These are phyloP conservation scores for Boletales sp. DNA, from an alignment of 768 basidiomycete species.

Conservation along the genomic window DNA sequence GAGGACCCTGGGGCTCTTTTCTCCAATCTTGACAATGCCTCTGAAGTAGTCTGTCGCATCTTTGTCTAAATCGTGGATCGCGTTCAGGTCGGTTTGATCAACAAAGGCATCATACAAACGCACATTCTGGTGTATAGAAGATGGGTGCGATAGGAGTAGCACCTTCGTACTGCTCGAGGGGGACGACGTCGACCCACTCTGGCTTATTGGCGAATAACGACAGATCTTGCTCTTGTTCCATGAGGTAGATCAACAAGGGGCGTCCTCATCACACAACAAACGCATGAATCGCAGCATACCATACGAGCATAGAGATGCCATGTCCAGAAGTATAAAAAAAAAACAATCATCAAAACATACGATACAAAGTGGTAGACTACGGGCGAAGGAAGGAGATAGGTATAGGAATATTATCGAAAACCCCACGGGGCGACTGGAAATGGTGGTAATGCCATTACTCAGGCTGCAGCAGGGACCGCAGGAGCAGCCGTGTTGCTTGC, in stretches of 20 bases:
- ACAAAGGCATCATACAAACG: conserved; percentile 29
- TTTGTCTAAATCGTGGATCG: conserved; percentile 54
- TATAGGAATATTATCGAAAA: conserved; percentile 19
- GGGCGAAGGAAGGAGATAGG: conserved; percentile 13
- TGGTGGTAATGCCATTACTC: conserved; percentile 5
- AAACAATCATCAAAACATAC: conserved; percentile 11
- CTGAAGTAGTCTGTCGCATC: conserved; percentile 94
- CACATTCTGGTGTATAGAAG: conserved; percentile 86
- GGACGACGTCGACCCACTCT: conserved; percentile 79
- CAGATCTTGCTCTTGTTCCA: conserved; percentile 8
- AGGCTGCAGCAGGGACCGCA: conserved; percentile 24
- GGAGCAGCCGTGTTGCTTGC: conserved; percentile 36
- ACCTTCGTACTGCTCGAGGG: conserved; percentile 78
- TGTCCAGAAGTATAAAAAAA: conserved; percentile 1
- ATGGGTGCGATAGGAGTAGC: conserved; percentile 84
- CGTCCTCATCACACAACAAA: no score
- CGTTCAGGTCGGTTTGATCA: conserved; percentile 5
- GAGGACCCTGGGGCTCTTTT: conserved; percentile 79
- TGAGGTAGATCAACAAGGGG: neutral
- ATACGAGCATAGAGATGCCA: neutral
- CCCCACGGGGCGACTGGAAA: conserved; percentile 8
- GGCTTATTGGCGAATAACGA: conserved; percentile 55
- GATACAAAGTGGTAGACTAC: conserved; percentile 25
- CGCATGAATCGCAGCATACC: no score
- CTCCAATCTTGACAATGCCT: conserved; percentile 70